Evolutionary conservation across 345 rosid species (phyloP), one percentile per base, ranked within the genome.

Genomic region (Turnera subulata): DNA sequence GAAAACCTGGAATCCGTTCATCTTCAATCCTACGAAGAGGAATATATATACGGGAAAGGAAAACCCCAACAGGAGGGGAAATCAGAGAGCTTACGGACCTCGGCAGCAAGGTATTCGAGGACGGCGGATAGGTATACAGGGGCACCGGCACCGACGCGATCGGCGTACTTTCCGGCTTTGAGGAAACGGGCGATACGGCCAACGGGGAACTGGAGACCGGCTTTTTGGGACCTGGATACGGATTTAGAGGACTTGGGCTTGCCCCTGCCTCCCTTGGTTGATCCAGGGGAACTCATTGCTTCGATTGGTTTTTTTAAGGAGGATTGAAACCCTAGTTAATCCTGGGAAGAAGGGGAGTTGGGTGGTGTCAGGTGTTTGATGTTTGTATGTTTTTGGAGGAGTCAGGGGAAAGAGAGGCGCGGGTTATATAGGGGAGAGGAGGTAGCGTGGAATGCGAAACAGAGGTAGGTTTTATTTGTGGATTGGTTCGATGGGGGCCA

Each of bases 211-310:
- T 59, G 63, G 6, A 59, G 54, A 9, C 63, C 63, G 1, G 63
- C 63, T 49, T 59, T 59, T 19, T 47, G 53, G 20, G 53, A 57
- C 19, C 61, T 44, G 24, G 61, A 57, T 1, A 59, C 46, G 0
- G 63, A 47, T 60, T 84, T 84, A 1, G 82, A 42, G 8, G 72
- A 52, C 61, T 76, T 80, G 6, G 84, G 68, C 63, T 73, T 79
- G 63, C 87, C 92, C 18, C 88, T 61, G 18, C 86, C 88, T 8
- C 91, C 88, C 64, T 78, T 75, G 32, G 63, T 64, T 44, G 78
- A 50, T 0, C 74, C 65, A 13, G 50, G 61, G 6, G 78, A 62
- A 39, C 79, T 80, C 89, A 80, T 80, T 44, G n/a, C 56, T 67
- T 3, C 6, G n/a, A 56, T 22, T n/a, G 19, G 6, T 4, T 2